Base-by-base conservation (phyloP, 257 asterid genomes). In the Nemophila menziesii region DNA sequence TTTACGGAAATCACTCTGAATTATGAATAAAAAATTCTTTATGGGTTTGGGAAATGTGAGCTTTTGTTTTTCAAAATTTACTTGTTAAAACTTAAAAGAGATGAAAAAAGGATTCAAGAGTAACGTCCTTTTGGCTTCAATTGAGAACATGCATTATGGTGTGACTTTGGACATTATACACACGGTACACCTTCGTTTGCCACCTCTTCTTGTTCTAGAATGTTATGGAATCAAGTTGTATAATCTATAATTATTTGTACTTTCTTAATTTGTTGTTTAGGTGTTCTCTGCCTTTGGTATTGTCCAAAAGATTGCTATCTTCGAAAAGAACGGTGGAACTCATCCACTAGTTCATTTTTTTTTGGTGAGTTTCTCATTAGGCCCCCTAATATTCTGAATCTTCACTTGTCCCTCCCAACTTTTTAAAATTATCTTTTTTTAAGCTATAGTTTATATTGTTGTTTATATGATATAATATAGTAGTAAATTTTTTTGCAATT, bases 251-350 rank as follows among this genome's bases (percentile, higher is more conserved):
- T 29, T 16, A 13, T 13, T 18, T 4, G 22, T 8, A 0, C 33
- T 2, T 38, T 20, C 5, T 68, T n/a, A n/a, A n/a, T 43, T n/a
- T n/a, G n/a, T n/a, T 53, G 16, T 43, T 49, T 56, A 83, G 92
- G 95, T 83, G 39, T 74, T 83, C 62, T 79, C 95, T 53, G 62
- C 90, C 33, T 77, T 60, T 59, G 93, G 93, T 43, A 59, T 77
- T 12, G 83, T 83, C 45, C 95, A 79, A 51, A 83, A 83, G 80
- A 79, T 83, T 37, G 89, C 89, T 55, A 83, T 83, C 44, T 83
- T 83, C 64, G 95, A 83, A 68, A 79, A 83, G 79, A 79, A 74
- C 60, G 93, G 90, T 58, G 93, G 74, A 58, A 83, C 93, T 33
- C 95, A 79, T 69, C 90, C 86, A 27, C 60, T 83, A 44, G 49